Percentiles rank a stretch among this genome's conserved stretches.
phyloP scores from a whole-genome alignment of 2,329 filamentous ascomycete species.

The Colletotrichum godetiae region DNA sequence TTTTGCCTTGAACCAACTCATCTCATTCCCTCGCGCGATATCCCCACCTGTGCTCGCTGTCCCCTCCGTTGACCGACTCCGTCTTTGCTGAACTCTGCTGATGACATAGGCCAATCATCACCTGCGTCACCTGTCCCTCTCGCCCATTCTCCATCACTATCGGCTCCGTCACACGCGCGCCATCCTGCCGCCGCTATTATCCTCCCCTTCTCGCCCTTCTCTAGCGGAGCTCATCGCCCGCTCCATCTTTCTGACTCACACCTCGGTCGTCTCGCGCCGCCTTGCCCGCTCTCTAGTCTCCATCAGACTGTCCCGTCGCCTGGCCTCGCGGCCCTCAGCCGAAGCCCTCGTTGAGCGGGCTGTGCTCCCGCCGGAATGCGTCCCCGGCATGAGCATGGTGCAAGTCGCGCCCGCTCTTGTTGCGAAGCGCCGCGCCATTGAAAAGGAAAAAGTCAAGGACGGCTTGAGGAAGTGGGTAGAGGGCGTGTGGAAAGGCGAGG shows the following conservation, averaged over 20 bases:
- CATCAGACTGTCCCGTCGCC: slow-evolving; percentile 72
- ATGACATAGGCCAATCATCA: slow-evolving; percentile 66
- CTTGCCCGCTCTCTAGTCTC: slow-evolving; percentile 73
- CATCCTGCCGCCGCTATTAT: slow-evolving; percentile 66
- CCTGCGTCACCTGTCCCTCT: slow-evolving; percentile 70
- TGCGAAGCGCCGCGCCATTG: slow-evolving; percentile 71
- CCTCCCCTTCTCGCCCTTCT: slow-evolving; percentile 67
- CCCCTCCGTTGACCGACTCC: background rate
- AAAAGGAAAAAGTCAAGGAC: slow-evolving; percentile 76
- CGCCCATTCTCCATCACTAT: slow-evolving; percentile 73
- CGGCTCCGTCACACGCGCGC: slow-evolving; percentile 69
- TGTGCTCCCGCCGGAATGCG: slow-evolving; percentile 74
- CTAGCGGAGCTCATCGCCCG: slow-evolving; percentile 71
- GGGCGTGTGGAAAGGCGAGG: slow-evolving; percentile 65
- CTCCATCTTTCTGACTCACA: slow-evolving; percentile 75
- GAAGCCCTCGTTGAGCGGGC: slow-evolving; percentile 71
- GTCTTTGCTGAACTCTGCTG: slow-evolving; percentile 23
- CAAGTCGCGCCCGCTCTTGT: slow-evolving; percentile 70
- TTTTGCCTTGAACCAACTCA: background rate
- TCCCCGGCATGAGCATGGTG: slow-evolving; percentile 55
- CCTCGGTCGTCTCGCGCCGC: slow-evolving; percentile 71
- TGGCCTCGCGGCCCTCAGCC: slow-evolving; percentile 69
- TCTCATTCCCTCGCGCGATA: background rate
- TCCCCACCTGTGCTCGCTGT: background rate
- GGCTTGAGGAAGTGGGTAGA: slow-evolving; percentile 73